Percentiles rank a stretch among this genome's conserved stretches.
Conservation (phyloP, 495 filamentous ascomycete genomes). For the Tuber aestivum region DNA sequence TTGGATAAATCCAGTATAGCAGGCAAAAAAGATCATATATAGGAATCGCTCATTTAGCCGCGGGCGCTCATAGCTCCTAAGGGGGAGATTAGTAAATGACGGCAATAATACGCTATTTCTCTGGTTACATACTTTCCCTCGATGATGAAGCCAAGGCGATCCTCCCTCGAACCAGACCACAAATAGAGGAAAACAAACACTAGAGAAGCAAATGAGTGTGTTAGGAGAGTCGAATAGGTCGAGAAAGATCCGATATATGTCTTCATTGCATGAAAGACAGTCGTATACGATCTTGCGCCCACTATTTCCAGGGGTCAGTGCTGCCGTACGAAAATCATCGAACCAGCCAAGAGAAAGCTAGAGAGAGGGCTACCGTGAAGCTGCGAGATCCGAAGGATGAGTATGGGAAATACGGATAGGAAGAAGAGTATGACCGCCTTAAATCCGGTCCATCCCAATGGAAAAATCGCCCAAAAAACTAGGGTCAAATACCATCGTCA, state of each 20-base stretch:
- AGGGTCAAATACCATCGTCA: slow-evolving; percentile 21
- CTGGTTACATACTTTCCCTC: slow-evolving; percentile 52
- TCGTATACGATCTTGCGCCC: slow-evolving; percentile 63
- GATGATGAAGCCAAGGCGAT: slow-evolving; percentile 66
- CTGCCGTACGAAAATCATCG: neutral
- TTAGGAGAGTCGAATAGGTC: slow-evolving; percentile 60
- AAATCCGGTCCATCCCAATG: slow-evolving; percentile 66
- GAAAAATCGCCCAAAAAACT: slow-evolving; percentile 86
- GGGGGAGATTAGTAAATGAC: slow-evolving; percentile 12
- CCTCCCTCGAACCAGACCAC: slow-evolving; percentile 60
- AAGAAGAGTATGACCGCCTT: slow-evolving; percentile 69
- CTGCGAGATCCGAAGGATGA: slow-evolving; percentile 77
- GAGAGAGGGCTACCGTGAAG: slow-evolving; percentile 58
- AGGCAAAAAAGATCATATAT: slow-evolving; percentile 66
- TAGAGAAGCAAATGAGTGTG: slow-evolving; percentile 72
- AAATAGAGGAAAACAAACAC: slow-evolving; percentile 79
- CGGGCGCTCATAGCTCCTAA: slow-evolving; percentile 58
- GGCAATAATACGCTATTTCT: neutral
- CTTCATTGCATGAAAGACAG: slow-evolving; percentile 58
- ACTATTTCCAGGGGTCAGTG: slow-evolving; percentile 40
- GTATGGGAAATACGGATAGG: slow-evolving; percentile 59
- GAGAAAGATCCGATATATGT: slow-evolving; percentile 53
- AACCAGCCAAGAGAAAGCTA: neutral
- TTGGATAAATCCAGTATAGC: slow-evolving; percentile 63
- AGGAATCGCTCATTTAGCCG: slow-evolving; percentile 83